Evolutionary conservation across 2,329 filamentous ascomycete species (phyloP).

Genomic region (Nemania sp.): DNA sequence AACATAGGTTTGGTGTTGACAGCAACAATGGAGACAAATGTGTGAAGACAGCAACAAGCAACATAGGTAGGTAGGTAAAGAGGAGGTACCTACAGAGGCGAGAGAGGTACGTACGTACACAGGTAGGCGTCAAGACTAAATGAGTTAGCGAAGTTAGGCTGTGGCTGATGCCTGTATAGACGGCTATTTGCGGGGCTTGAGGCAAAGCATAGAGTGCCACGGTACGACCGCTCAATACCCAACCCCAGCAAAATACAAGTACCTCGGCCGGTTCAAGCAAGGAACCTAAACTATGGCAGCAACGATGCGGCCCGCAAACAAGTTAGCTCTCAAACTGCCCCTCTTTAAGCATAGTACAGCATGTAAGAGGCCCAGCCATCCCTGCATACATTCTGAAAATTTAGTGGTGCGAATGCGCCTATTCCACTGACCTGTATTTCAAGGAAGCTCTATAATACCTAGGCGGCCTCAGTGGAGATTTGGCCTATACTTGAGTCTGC

Average conservation of each 20-base stretch:
- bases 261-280: conserved; percentile 2
- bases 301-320: neutral
- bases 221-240: neutral
- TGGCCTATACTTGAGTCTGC: conserved; percentile 25
- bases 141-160: conserved; percentile 12
- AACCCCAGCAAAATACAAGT: neutral
- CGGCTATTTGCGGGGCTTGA: conserved; percentile 41
- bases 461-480: neutral
- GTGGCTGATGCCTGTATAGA: conserved; percentile 33
- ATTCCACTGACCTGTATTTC: neutral
- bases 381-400: conserved; percentile 4
- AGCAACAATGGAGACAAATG: neutral
- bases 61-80: neutral
- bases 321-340: neutral
- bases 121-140: too few relatives aligned
- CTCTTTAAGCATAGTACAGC: conserved; percentile 21
- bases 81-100: neutral
- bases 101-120: neutral
- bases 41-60: neutral
- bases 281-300: conserved; percentile 23
- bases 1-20: neutral
- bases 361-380: conserved; percentile 11
- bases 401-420: conserved; percentile 33
- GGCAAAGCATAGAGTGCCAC: neutral
- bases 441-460: conserved; percentile 21